These are phyloP conservation scores for Umbelopsis sp. DNA, from an alignment of 192 early-diverging fungal genomes.

Conservation along the genomic window DNA sequence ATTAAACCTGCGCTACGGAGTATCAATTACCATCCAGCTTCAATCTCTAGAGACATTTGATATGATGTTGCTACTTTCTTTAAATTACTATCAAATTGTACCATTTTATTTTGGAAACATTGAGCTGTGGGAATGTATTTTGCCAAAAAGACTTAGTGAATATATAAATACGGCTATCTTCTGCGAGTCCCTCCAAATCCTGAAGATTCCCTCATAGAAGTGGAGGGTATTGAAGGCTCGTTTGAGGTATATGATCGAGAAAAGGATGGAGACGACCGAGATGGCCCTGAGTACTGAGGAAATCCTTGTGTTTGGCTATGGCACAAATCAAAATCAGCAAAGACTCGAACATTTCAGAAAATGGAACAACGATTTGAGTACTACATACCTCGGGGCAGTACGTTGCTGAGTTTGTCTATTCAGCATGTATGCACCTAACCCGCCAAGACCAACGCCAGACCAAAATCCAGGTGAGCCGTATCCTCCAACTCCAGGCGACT, in stretches of 20 bases:
- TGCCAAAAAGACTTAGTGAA: too few species aligned
- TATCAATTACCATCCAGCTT: too few species aligned
- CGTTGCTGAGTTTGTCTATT: slow-evolving; percentile 15
- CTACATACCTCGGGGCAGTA: neutral
- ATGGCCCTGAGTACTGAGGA: slow-evolving; percentile 21
- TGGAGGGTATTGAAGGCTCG: slow-evolving; percentile 14
- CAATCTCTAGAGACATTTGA: too few species aligned
- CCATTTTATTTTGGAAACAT: too few species aligned
- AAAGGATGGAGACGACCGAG: neutral
- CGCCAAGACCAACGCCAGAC: slow-evolving; percentile 40
- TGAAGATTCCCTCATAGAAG: slow-evolving; percentile 28
- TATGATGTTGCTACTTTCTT: too few species aligned
- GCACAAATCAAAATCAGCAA: neutral
- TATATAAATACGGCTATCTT: slow-evolving; percentile 7
- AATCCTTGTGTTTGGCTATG: neutral
- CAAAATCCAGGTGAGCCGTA: slow-evolving; percentile 43
- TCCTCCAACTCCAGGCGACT: neutral
- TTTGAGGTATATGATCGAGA: neutral
- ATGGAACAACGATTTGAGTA: neutral
- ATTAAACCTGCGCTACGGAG: too few species aligned
- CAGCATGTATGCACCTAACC: slow-evolving; percentile 31
- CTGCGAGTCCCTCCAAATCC: slow-evolving; percentile 39
- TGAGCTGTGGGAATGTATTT: neutral
- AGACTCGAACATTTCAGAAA: too few species aligned
- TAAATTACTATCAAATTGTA: too few species aligned